Evolutionary conservation across 805 yeast species (phyloP), one percentile per base, ranked within the genome.

Genomic region (Wickerhamiella cacticola): DNA sequence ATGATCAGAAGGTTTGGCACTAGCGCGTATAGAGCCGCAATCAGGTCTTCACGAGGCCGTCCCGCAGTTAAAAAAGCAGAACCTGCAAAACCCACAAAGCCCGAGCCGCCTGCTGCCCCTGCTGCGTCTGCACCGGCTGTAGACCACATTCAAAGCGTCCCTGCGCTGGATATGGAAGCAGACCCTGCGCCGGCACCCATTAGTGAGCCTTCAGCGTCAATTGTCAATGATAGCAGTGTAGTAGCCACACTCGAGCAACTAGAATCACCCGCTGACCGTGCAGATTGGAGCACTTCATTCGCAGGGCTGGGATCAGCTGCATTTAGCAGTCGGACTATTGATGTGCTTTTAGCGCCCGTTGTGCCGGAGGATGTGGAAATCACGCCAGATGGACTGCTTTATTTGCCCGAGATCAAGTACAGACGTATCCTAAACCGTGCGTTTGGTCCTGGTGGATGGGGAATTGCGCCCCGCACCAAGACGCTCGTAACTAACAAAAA

Each of bases 361-460:
- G 73, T 71, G 0, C 71, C 75, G 5, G 72, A 72, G 23, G 96
- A 89, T 56, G 78, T 92, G 46, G 98, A 92, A 62, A 82, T 92
- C 54, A 92, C 89, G 52, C 97, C 97, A 0, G 98, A 92, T 63
- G 97, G 97, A 13, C 68, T 92, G 45, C 64, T 92, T 6, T 92
- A 85, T 58, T 68, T 92, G 41, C 98, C 98, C 0, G 98, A 92
- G 63, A 92, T 92, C 66, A 89, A 89, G 62, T 92, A 92, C 62
- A 75, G 98, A 54, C 74, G 98, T 40, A 80, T 88, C 19, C 66
- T 92, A 55, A 89, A 89, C 65, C 72, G 72, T 33, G 94, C 97
- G 0, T 89, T 92, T 69, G 98, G 98, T 3, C 96, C 98, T 5
- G 98, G 98, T 23, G 96, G 94, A 1, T 92, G 98, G 98, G 97